A percentile compares a stretch with the other conserved stretches of the same genome.
Conservation (phyloP, 352 stramenopile species). For the Phytophthora cryptogea region DNA sequence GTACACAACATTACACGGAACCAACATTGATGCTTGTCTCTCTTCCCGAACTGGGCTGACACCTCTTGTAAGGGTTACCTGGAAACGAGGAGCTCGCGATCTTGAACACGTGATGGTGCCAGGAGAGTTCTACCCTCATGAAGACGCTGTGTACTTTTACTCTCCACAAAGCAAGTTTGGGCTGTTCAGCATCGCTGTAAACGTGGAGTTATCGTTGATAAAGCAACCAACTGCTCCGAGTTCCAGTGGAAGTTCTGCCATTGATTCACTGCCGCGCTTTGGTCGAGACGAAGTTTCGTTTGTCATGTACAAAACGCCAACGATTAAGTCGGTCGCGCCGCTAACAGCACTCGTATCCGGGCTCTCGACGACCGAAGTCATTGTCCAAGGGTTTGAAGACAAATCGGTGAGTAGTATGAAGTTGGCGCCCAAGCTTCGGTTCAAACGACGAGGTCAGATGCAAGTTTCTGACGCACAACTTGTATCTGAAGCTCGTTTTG, state of each 20-base stretch:
- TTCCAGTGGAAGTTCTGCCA: not conserved
- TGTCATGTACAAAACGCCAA: conserved; percentile 68
- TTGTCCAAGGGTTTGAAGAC: conserved; percentile 71
- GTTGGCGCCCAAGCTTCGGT: conserved; percentile 56
- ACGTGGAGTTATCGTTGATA: conserved; percentile 53
- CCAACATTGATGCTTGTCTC: conserved; percentile 66
- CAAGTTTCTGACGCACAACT: conserved; percentile 61
- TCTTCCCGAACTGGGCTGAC: conserved; percentile 24
- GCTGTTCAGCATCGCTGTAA: conserved; percentile 64
- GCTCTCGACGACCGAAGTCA: conserved; percentile 49
- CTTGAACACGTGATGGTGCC: conserved; percentile 62
- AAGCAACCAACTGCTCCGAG: not conserved
- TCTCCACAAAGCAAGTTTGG: conserved; percentile 79
- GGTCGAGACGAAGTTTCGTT: conserved; percentile 70
- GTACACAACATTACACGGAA: conserved; percentile 62
- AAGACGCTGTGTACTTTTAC: conserved; percentile 79
- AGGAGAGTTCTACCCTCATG: conserved; percentile 61
- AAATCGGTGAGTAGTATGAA: conserved; percentile 46
- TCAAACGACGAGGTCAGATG: conserved; percentile 75
- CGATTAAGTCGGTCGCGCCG: conserved; percentile 56
- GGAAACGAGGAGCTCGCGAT: conserved; percentile 59
- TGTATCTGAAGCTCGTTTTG: conserved; percentile 49
- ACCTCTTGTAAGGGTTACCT: conserved; percentile 54
- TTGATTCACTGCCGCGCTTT: conserved; percentile 38
- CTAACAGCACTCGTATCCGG: conserved; percentile 49